Evolutionary conservation across 2,329 filamentous ascomycete species (phyloP), one percentile per base, ranked within the genome.

Genomic region (Macrophomina pseudophaseolina): DNA sequence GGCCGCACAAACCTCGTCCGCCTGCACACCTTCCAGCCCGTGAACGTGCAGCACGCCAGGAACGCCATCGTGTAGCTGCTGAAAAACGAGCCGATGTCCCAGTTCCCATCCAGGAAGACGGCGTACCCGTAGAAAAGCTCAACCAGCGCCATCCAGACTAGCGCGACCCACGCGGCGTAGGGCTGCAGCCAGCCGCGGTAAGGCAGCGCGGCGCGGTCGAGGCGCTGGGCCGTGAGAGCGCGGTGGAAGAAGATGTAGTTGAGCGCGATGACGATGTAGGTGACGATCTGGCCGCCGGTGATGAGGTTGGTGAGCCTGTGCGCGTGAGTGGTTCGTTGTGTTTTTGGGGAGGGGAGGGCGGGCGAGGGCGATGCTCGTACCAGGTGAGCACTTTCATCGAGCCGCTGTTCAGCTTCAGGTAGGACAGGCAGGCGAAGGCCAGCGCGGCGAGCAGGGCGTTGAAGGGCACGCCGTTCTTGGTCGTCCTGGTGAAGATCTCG

Each of bases 391-490:
- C 91, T 33, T 88, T 86, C 5, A 90, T 85, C 0, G 88, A 84
- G 67, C 84, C 83, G 69, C 86, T 84, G 8, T 87, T 90, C n/a
- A 95, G 84, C 76, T 93, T 89, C 59, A 94, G 80, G 77, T 93
- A 95, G 3, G 89, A 87, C 12, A 96, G 80, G 7, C 93, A 81
- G 1, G 90, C 86, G 71, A 95, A 88, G 4, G 86, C 75, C 54
- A 93, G 83, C 0, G 91, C 90, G 35, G 89, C 76, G 1, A 77
- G 70, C 49, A 94, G 90, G 73, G 89, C 91, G 78, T 91, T 92
- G 69, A 92, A 84, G 0, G 92, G 92, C 0, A 94, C 87, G 72
- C 89, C 88, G 6, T 84, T 83, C 70, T 81, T 83, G 11, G 85
- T 90, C 74, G 84, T 87, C 75, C 86, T 84, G 69, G 82, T 81